These are phyloP conservation scores for Alternaria burnsii DNA, from an alignment of 2,329 filamentous ascomycete species.

Conservation along the genomic window DNA sequence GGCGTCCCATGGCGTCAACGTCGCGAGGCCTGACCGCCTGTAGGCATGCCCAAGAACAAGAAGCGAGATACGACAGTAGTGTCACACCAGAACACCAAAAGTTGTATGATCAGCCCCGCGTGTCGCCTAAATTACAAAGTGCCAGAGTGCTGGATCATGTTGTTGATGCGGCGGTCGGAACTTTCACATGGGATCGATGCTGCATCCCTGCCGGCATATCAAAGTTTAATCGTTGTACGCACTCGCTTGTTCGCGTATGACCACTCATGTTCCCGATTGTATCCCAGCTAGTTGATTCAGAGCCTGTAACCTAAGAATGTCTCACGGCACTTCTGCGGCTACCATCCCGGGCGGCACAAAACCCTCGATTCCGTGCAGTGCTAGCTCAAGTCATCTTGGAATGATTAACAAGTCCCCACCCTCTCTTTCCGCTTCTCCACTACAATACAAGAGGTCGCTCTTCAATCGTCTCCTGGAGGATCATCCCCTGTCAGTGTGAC, in stretches of 20 bases:
- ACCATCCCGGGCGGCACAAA: background rate
- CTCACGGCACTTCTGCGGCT: background rate
- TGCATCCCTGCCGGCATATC: background rate
- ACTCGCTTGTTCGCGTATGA: background rate
- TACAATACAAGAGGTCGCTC: background rate
- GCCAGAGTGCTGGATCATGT: background rate
- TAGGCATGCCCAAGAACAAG: background rate
- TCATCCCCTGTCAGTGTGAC: background rate
- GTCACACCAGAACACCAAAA: background rate
- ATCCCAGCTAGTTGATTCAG: background rate
- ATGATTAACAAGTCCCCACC: background rate
- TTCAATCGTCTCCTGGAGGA: background rate
- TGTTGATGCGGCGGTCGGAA: background rate
- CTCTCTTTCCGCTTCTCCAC: background rate
- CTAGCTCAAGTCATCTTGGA: background rate
- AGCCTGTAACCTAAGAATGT: background rate
- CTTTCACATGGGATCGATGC: background rate
- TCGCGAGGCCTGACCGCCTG: background rate
- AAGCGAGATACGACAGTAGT: background rate
- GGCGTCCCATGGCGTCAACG: background rate
- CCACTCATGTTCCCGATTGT: background rate
- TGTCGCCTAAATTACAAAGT: background rate
- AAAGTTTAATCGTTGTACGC: background rate
- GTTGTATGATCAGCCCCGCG: background rate
- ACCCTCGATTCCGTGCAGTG: background rate